Evolutionary conservation across 202 grass and related monocot genomes (phyloP), one percentile per base, ranked within the genome.

Genomic region (Digitaria exilis): DNA sequence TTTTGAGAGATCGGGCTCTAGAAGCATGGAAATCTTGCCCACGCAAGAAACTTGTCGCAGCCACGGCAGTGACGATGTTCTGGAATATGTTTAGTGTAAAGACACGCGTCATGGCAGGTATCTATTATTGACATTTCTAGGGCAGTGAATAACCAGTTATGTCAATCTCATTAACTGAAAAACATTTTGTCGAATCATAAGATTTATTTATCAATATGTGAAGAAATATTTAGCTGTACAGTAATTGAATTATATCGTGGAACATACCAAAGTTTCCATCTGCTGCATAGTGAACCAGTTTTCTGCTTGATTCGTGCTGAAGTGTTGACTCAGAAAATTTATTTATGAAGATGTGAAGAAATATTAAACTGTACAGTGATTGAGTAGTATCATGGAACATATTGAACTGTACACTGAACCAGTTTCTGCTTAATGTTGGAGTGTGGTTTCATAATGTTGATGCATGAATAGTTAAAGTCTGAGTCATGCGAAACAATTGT

Each of bases 41-140:
- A 2, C 96, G 87, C 77, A 98, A 98, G 83, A 98, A 92, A 92
- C 76, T 98, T 42, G 87, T 95, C 21, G 87, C 87, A 2, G 85
- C 80, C 6, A 88, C 91, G 19, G 83, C 75, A 52, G 73, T 82
- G 30, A 90, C 89, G 72, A 85, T 98, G 85, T 98, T 61, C 81
- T 98, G 96, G 96, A 98, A 95, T 79, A 79, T 98, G 69, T 79
- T 93, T 46, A 89, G 92, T 75, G 65, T 95, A 3, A 98, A 93
- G 87, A 88, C 89, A 24, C 90, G 92, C 17, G 52, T 98, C 80
- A 41, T 95, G 48, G 92, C 87, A 90, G 96, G 96, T 95, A 97
- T 2, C 0, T 72, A 29, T 60, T 3, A 34, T 19, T 49, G 19
- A 55, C 48, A 61, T 18, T 17, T 5, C 24, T 8, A 4, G 43